These are phyloP conservation scores for Stephanocyclus meneghinianus DNA, from an alignment of 352 stramenopile species.

Conservation along the genomic window DNA sequence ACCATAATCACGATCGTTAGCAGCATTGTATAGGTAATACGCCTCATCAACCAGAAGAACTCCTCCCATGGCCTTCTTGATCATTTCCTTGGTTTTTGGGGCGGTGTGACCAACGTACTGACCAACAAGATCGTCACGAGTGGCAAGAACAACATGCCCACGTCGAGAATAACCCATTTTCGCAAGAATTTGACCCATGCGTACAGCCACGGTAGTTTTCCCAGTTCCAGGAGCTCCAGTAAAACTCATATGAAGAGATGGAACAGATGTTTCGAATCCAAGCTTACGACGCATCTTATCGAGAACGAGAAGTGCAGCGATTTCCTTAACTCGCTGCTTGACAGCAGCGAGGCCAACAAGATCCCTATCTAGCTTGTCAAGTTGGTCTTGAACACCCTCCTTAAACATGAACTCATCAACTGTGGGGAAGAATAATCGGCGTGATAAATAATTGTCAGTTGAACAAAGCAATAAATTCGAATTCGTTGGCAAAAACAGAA, in stretches of 20 bases:
- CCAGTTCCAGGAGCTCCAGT: constrained; percentile 83
- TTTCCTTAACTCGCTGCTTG: constrained; percentile 87
- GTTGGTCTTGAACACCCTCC: constrained; percentile 86
- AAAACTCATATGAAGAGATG: constrained; percentile 88
- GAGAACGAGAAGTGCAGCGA: constrained; percentile 86
- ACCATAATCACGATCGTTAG: constrained; percentile 88
- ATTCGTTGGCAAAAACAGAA: not conserved
- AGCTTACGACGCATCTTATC: constrained; percentile 89
- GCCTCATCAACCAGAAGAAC: constrained; percentile 88
- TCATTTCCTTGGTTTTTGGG: constrained; percentile 88
- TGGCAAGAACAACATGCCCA: constrained; percentile 85
- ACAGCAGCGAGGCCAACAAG: constrained; percentile 86
- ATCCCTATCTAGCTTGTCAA: constrained; percentile 86
- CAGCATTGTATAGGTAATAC: constrained; percentile 90
- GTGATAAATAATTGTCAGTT: not conserved
- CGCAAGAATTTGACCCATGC: constrained; percentile 86
- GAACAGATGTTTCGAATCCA: constrained; percentile 86
- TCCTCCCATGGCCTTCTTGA: constrained; percentile 85
- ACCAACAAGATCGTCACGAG: constrained; percentile 86
- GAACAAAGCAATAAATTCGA: not conserved
- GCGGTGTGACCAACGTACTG: constrained; percentile 89
- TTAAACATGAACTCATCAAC: constrained; percentile 89
- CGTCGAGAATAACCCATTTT: constrained; percentile 86
- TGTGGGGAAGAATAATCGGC: constrained; percentile 29
- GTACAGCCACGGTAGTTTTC: constrained; percentile 86